A percentile compares a stretch with the other conserved stretches of the same genome.
phyloP scores from a whole-genome alignment of 2,329 filamentous ascomycete genomes.

The Thermomyces lanuginosus region DNA sequence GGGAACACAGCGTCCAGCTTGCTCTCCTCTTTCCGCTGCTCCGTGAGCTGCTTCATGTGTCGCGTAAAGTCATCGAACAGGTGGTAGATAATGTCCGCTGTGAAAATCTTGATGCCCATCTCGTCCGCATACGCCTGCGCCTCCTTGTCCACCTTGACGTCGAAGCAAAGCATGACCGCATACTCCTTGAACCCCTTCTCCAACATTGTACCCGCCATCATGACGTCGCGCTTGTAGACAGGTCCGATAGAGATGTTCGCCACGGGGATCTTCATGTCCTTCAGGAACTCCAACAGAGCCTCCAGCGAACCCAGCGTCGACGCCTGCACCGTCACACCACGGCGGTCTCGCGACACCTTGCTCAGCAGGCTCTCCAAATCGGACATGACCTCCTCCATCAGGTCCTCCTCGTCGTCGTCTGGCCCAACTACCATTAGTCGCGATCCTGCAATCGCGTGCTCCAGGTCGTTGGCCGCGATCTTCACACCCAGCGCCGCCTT shows the following conservation, averaged over 20 bases:
- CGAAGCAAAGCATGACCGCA: constrained; percentile 99
- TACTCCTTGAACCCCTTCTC: constrained; percentile 77
- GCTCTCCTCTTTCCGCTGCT: constrained; percentile 89
- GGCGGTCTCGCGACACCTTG: constrained; percentile 78
- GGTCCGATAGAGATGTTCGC: constrained; percentile 94
- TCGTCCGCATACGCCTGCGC: constrained; percentile 82
- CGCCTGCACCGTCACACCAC: constrained; percentile 91
- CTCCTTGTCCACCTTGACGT: constrained; percentile 98
- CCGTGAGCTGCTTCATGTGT: constrained; percentile 74
- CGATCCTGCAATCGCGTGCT: constrained; percentile 91
- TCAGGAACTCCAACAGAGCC: constrained; percentile 89
- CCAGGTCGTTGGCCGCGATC: constrained; percentile 89
- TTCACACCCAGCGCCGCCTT: constrained; percentile 98
- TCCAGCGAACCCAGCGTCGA: constrained; percentile 95
- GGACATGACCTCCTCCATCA: constrained; percentile 89
- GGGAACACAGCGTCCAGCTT: constrained; percentile 96
- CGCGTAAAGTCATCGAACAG: constrained; percentile 92
- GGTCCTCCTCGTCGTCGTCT: constrained; percentile 90
- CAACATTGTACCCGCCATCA: constrained; percentile 84
- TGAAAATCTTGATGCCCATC: constrained; percentile 92
- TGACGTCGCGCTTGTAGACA: constrained; percentile 94
- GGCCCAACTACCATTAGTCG: constrained; percentile 85
- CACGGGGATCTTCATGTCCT: constrained; percentile 90
- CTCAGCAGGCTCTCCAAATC: constrained; percentile 84
- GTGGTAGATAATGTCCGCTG: constrained; percentile 97